These are phyloP conservation scores for Syzygium aromaticum DNA, from an alignment of 345 rosid species.

Conservation along the genomic window DNA sequence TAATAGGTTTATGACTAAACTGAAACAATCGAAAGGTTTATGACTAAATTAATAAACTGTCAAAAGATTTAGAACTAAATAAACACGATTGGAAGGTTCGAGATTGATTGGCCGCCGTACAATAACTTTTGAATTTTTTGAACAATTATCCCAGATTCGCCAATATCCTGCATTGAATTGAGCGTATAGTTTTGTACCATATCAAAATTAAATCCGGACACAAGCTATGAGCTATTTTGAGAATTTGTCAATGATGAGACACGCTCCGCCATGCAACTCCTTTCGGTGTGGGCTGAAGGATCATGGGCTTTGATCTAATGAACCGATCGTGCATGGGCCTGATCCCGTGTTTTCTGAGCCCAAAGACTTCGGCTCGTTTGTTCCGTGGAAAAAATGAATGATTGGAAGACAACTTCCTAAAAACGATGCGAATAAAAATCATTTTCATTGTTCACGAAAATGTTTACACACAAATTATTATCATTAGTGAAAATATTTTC, in stretches of 20 bases:
- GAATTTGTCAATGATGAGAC: background rate
- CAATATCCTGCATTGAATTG: no score
- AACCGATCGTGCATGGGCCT: background rate
- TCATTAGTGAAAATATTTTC: fast-evolving
- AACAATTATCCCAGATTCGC: no score
- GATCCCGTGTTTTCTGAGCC: background rate
- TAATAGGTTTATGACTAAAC: no score
- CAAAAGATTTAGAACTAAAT: no score
- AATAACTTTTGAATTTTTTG: no score
- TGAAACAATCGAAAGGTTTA: no score
- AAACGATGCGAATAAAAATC: background rate
- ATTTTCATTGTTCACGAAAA: fast-evolving
- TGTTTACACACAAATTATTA: background rate
- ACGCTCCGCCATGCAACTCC: background rate
- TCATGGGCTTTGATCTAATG: background rate
- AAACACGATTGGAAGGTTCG: no score
- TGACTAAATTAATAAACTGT: no score
- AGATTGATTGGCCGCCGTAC: no score
- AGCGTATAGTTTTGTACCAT: no score
- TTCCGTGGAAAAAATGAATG: fast-evolving
- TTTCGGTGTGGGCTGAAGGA: background rate
- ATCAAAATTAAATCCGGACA: background rate
- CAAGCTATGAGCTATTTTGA: background rate
- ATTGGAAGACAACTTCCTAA: fast-evolving
- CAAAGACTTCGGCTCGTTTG: background rate